phyloP scores from a whole-genome alignment of 2,329 filamentous ascomycete genomes.

The Diaporthe vaccinii region DNA sequence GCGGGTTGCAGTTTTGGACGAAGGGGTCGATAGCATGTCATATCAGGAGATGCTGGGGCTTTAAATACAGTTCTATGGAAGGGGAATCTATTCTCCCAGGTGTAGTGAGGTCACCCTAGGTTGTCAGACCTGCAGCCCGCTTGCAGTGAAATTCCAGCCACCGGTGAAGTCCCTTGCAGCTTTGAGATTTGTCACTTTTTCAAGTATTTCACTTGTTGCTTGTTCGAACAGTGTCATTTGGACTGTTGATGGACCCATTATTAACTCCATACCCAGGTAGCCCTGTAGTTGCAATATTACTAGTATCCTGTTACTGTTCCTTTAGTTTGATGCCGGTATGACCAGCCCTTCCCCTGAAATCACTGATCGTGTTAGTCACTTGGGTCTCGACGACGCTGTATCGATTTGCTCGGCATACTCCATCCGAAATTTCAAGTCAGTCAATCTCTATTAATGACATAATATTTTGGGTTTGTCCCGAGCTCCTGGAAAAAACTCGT shows the following conservation, averaged over 20 bases:
- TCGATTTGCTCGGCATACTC: background rate
- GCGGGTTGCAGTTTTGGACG: background rate
- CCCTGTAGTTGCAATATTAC: background rate
- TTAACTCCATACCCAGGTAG: background rate
- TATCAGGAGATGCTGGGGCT: background rate
- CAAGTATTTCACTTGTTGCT: conserved; percentile 2
- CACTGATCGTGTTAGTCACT: background rate
- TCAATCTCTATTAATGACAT: background rate
- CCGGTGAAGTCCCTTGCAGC: conserved; percentile 24
- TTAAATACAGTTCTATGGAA: background rate
- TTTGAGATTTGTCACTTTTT: conserved; percentile 4
- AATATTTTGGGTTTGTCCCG: background rate
- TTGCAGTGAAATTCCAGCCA: conserved; percentile 3
- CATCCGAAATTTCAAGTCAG: background rate
- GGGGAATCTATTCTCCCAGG: background rate
- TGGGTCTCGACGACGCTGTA: background rate
- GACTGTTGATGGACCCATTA: background rate
- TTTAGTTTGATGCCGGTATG: background rate
- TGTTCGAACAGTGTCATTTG: background rate
- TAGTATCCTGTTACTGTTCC: background rate
- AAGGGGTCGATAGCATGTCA: background rate
- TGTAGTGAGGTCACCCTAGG: background rate
- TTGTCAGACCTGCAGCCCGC: background rate
- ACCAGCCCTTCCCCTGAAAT: background rate
- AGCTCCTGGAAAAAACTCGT: background rate